Evolutionary conservation across 2,329 filamentous ascomycete genomes (phyloP), one percentile per base, ranked within the genome.

Genomic region (Neonectria hederae): DNA sequence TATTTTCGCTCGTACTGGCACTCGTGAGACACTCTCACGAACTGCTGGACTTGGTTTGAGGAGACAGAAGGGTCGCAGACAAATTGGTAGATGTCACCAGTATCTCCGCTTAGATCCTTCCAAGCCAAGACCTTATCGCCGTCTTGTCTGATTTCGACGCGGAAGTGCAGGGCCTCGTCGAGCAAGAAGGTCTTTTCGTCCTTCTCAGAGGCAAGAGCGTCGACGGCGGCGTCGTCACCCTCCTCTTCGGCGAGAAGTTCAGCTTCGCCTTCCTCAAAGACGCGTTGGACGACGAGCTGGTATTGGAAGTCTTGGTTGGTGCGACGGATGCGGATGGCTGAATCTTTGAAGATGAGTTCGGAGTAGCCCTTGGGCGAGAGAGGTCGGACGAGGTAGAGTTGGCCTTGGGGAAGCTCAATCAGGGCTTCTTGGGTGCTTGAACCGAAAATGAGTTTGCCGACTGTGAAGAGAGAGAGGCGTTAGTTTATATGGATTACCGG

Each of bases 1-100:
- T 96, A 97, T 79, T 97, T 98, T 75, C 95, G 89, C 82, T 99
- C 96, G 90, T 97, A 99, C 80, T 99, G 96, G 78, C 96, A 97
- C 87, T 97, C 90, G 62, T 92, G 87, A 8, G 96, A 92, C 57
- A 93, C 90, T 58, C 91, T 85, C 75, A 95, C 89, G 77, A 99
- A 98, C 17, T 90, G 88, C 49, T 90, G 86, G 24, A 96, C 90
- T 72, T 94, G 91, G 52, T 89, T 85, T 3, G 89, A 82, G 28
- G 89, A 83, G 45, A 92, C 87, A 13, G 90, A 89, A 42, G 84
- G 78, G 80, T 98, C 96, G 82, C 94, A 98, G 68, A 99, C 92
- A 76, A 98, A 99, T 79, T 99, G 95, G 85, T 93, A 99, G n/a
- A 98, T 86, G 79, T 99, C 96, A 58, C 94, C 95, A 32, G 89